Percentiles rank a stretch among this genome's conserved stretches.
These are phyloP conservation scores for Aspergillus caelatus DNA, from an alignment of 2,329 filamentous ascomycete species.

Conservation along the genomic window DNA sequence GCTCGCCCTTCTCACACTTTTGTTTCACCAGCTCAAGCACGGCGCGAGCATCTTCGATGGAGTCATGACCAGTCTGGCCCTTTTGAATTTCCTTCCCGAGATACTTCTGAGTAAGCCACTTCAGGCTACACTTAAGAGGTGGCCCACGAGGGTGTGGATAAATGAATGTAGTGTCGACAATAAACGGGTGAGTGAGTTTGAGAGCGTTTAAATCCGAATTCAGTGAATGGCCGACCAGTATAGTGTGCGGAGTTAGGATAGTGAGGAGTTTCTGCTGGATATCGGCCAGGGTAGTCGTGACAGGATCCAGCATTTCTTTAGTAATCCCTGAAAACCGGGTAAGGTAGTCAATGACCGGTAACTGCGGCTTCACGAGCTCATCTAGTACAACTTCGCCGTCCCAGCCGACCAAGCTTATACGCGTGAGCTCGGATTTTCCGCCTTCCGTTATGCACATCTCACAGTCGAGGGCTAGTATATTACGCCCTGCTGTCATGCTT, in stretches of 20 bases:
- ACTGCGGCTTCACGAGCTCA: conserved; percentile 86
- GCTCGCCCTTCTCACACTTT: conserved; percentile 90
- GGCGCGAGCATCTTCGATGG: conserved; percentile 86
- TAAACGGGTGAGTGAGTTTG: conserved; percentile 84
- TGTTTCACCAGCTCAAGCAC: conserved; percentile 92
- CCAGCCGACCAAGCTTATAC: conserved; percentile 87
- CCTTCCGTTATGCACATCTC: conserved; percentile 94
- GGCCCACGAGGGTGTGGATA: conserved; percentile 89
- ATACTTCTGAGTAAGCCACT: conserved; percentile 85
- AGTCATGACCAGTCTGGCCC: conserved; percentile 79
- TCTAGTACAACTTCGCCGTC: conserved; percentile 80
- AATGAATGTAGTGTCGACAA: conserved; percentile 87
- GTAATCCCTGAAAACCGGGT: conserved; percentile 94
- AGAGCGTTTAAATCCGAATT: conserved; percentile 71
- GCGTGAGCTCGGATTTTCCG: conserved; percentile 78
- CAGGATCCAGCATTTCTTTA: conserved; percentile 74
- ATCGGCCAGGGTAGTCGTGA: conserved; percentile 81
- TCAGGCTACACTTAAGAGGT: conserved; percentile 86
- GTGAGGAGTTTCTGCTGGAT: conserved; percentile 77
- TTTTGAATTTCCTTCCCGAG: conserved; percentile 87
- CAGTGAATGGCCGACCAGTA: conserved; percentile 52
- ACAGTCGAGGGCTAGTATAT: conserved; percentile 83
- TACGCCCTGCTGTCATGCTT: conserved; percentile 79
- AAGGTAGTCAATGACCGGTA: conserved; percentile 89
- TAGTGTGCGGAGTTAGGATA: conserved; percentile 59